Evolutionary conservation across 2,329 filamentous ascomycete genomes (phyloP).

Genomic region (Ceratocystis papillata): DNA sequence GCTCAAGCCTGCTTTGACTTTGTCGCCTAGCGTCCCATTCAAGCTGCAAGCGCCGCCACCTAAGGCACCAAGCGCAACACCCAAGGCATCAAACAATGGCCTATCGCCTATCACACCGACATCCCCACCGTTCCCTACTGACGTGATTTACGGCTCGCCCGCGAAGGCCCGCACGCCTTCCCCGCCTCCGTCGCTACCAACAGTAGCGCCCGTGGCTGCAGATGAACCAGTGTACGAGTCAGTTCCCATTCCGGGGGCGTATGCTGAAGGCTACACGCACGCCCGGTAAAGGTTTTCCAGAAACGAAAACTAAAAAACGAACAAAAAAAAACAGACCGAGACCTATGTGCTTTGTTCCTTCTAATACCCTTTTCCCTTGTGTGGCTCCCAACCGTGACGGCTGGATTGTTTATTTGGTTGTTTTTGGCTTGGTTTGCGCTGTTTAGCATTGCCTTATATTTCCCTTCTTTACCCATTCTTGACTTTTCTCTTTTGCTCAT

Average conservation of each 20-base stretch:
- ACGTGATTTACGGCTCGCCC: constrained; percentile 26
- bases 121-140: constrained; percentile 28
- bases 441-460: background rate
- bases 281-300: constrained; percentile 4
- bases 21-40: constrained; percentile 50
- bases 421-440: constrained; percentile 16
- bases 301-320: background rate
- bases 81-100: constrained; percentile 51
- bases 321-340: background rate
- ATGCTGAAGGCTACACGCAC: constrained; percentile 37
- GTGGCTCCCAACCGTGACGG: background rate
- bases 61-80: constrained; percentile 67
- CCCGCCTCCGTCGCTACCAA: background rate
- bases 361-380: constrained; percentile 8
- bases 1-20: constrained; percentile 29
- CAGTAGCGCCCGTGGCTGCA: constrained; percentile 50
- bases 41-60: constrained; percentile 74
- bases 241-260: constrained; percentile 82
- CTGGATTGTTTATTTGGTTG: constrained; percentile 6
- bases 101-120: constrained; percentile 45
- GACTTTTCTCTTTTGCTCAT: background rate
- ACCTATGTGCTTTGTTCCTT: constrained; percentile 1
- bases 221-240: constrained; percentile 76
- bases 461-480: background rate
- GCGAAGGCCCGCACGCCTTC: constrained; percentile 31